A percentile compares a stretch with the other conserved stretches of the same genome.
These are phyloP conservation scores for Wallacemonas collosoma DNA, from an alignment of 208 protist species.

Conservation along the genomic window DNA sequence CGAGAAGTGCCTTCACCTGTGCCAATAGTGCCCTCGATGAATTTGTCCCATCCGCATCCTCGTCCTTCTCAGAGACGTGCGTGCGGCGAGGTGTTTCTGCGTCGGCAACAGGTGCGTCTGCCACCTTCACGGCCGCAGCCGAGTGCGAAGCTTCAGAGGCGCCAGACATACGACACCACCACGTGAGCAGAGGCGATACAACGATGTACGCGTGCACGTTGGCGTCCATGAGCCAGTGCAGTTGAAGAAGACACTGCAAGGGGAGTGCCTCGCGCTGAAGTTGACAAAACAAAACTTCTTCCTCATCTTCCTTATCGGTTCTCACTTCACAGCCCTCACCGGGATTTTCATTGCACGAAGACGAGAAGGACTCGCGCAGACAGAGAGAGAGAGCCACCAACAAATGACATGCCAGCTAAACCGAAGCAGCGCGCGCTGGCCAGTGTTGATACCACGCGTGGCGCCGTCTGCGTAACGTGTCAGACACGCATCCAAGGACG, in stretches of 20 bases:
- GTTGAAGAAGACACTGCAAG: conserved; percentile 46
- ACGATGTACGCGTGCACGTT: conserved; percentile 63
- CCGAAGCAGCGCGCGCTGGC: conserved; percentile 49
- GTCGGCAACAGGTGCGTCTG: too few relatives aligned
- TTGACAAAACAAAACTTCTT: neutral
- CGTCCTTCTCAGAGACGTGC: neutral
- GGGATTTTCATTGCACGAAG: conserved; percentile 5
- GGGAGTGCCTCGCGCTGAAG: conserved; percentile 26
- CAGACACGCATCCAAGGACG: conserved; percentile 28
- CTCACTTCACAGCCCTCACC: neutral
- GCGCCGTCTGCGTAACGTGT: conserved; percentile 44
- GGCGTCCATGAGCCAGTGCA: conserved; percentile 49
- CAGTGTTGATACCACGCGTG: conserved; percentile 24
- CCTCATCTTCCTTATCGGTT: conserved; percentile 1
- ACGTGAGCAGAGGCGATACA: conserved; percentile 39
- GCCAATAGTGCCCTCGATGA: neutral
- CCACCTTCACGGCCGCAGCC: too few relatives aligned
- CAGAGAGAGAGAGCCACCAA: conserved; percentile 42
- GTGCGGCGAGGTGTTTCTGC: too few relatives aligned
- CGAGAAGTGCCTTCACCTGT: too few relatives aligned
- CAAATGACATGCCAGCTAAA: conserved; percentile 46
- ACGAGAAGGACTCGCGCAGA: neutral
- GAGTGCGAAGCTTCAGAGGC: neutral
- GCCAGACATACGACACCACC: conserved; percentile 29
- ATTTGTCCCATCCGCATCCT: neutral